Conservation (phyloP, 306 rosid species). For the Quercus cerris region DNA sequence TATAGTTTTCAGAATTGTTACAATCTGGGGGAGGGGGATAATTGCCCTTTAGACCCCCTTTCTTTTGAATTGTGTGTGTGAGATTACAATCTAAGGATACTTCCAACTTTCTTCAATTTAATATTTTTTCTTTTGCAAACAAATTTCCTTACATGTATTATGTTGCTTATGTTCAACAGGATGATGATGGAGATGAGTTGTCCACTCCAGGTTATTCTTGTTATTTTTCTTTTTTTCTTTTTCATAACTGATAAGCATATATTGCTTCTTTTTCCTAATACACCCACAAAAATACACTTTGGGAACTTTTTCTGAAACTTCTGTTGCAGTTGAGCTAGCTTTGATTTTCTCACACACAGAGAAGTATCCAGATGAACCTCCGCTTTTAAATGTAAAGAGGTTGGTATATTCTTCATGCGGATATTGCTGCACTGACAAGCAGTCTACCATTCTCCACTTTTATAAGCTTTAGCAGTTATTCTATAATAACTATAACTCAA, state of each 20-base stretch:
- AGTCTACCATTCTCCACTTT: background rate
- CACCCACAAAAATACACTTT: background rate
- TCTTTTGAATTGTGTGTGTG: background rate
- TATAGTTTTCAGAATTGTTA: no score
- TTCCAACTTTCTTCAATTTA: background rate
- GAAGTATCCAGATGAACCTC: constrained; percentile 98
- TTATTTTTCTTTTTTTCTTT: constrained; percentile 19
- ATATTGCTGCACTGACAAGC: background rate
- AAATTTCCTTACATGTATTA: constrained; percentile 12
- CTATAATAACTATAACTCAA: background rate
- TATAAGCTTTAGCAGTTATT: background rate
- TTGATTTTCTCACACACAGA: constrained; percentile 89
- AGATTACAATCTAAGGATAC: constrained; percentile 4
- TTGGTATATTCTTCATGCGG: constrained; percentile 17
- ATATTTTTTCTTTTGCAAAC: background rate
- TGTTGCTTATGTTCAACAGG: constrained; percentile 51
- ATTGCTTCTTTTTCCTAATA: constrained; percentile 17
- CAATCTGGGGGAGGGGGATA: no score
- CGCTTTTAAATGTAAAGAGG: constrained; percentile 87
- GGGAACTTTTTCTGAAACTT: constrained; percentile 27
- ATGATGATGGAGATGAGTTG: constrained; percentile 70
- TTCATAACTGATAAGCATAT: background rate
- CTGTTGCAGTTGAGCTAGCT: constrained; percentile 84
- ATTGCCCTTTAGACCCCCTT: no score
- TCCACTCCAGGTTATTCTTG: constrained; percentile 63